A percentile compares a stretch with the other conserved stretches of the same genome.
These are phyloP conservation scores for Eucalyptus caleyi DNA, from an alignment of 345 rosid genomes.

Conservation along the genomic window DNA sequence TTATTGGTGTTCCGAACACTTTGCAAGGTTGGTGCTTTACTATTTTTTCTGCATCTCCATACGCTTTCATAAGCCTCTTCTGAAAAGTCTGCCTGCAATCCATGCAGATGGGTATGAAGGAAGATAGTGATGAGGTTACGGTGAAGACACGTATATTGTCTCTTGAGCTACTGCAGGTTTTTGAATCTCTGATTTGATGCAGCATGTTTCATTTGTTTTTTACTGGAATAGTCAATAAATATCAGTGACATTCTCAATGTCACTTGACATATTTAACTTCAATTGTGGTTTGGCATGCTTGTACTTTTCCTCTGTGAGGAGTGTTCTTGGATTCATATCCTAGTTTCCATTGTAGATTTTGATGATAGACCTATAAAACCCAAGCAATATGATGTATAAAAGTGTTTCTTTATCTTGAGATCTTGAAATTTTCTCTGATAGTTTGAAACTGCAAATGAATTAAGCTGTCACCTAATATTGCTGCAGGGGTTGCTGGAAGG, in stretches of 20 bases:
- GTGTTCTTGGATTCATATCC: background rate
- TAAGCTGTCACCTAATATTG: background rate
- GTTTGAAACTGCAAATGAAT: background rate
- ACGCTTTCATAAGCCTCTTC: slow-evolving; percentile 3
- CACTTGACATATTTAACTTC: background rate
- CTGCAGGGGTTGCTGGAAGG: slow-evolving; percentile 92
- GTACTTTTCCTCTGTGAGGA: background rate
- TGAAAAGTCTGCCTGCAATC: background rate
- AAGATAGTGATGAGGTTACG: slow-evolving; percentile 92
- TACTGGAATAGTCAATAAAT: background rate
- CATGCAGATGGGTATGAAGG: slow-evolving; percentile 97
- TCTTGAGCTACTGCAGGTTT: slow-evolving; percentile 97
- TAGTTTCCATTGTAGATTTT: background rate
- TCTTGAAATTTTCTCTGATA: background rate
- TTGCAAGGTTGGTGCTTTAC: slow-evolving; percentile 69
- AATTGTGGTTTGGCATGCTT: background rate
- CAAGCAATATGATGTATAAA: background rate
- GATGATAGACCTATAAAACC: background rate
- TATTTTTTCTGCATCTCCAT: background rate
- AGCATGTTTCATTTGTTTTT: background rate
- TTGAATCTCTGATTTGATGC: background rate
- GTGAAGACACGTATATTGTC: slow-evolving; percentile 84
- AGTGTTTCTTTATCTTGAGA: background rate
- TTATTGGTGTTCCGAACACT: slow-evolving; percentile 91
- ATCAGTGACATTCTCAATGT: background rate